Evolutionary conservation across 441 rosid species (phyloP), one percentile per base, ranked within the genome.

Genomic region (Raphanus hybrid): DNA sequence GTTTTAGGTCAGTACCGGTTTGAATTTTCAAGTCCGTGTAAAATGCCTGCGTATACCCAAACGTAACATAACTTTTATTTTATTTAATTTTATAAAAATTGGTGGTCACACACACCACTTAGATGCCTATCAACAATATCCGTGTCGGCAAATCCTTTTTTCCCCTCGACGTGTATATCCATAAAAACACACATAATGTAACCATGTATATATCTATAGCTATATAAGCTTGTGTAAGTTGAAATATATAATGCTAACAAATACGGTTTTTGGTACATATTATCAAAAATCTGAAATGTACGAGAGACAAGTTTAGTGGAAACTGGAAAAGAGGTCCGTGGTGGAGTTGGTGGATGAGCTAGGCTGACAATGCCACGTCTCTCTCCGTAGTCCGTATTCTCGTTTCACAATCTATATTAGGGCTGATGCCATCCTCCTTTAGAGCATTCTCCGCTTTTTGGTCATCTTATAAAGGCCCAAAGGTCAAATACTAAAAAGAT

Each of bases 101-200:
- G 68, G 77, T 78, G 81, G 81, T 78, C 81, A 78, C 67, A 77
- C 76, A 77, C 67, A 64, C 80, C 63, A 65, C 32, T 58, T 10
- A 50, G 11, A 59, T 60, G 35, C 77, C 73, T 73, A 78, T 78
- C 77, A 78, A 78, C 77, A 35, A 35, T 35, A 50, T 78, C 81
- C 6, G 74, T 73, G 81, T 78, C 81, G 81, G 81, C 81, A 78
- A 59, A 66, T 72, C 67, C 9, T 58, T 59, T 8, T 5, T n/a
- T 48, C 8, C 15, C 26, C 55, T 62, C 48, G 65, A 70, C 67
- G 41, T 65, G 55, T 64, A 41, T 57, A 55, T 78, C 69, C 37
- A 66, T 34, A 43, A 64, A 70, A 70, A 70, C 68, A 71, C 73
- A 78, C 73, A 78, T 35, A 3, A 26, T 58, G 10, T 54, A 63